Conservation (phyloP, 305 asterid genomes). For the Andrographis paniculata region DNA sequence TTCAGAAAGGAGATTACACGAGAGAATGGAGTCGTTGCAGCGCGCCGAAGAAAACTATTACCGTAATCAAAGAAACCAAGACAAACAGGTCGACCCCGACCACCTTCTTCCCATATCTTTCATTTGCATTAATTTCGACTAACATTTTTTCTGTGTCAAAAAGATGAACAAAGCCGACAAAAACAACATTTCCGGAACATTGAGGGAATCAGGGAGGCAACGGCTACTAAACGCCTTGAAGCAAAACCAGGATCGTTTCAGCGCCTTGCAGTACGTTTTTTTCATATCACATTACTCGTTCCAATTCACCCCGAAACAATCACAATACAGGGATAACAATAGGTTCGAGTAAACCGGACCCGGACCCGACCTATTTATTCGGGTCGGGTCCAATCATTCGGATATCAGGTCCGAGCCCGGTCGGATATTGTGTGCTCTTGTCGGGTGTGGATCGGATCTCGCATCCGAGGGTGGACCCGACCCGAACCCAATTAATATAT, state of each 20-base stretch:
- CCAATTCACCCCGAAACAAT: too few species aligned
- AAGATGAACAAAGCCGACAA: constrained; percentile 53
- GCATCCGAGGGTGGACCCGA: too few species aligned
- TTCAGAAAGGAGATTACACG: constrained; percentile 37
- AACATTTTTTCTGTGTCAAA: constrained; percentile 9
- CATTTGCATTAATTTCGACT: too few species aligned
- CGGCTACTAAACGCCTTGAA: constrained; percentile 57
- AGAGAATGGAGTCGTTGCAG: constrained; percentile 59
- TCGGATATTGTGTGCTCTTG: too few species aligned
- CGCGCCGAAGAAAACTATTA: constrained; percentile 80
- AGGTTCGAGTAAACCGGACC: too few species aligned
- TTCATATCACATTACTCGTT: neutral
- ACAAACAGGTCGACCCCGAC: constrained; percentile 29
- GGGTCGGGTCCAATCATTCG: too few species aligned
- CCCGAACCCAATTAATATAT: too few species aligned
- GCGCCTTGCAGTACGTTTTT: constrained; percentile 35
- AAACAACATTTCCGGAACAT: constrained; percentile 54
- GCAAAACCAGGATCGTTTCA: constrained; percentile 48
- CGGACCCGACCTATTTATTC: too few species aligned
- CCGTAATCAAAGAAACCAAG: constrained; percentile 34
- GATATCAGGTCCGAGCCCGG: too few species aligned
- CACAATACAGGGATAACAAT: too few species aligned
- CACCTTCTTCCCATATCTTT: too few species aligned
- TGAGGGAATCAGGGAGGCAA: constrained; percentile 70
- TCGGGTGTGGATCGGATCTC: too few species aligned